These are phyloP conservation scores for Penicillium sp. DNA, from an alignment of 2,329 filamentous ascomycete species.

Conservation along the genomic window DNA sequence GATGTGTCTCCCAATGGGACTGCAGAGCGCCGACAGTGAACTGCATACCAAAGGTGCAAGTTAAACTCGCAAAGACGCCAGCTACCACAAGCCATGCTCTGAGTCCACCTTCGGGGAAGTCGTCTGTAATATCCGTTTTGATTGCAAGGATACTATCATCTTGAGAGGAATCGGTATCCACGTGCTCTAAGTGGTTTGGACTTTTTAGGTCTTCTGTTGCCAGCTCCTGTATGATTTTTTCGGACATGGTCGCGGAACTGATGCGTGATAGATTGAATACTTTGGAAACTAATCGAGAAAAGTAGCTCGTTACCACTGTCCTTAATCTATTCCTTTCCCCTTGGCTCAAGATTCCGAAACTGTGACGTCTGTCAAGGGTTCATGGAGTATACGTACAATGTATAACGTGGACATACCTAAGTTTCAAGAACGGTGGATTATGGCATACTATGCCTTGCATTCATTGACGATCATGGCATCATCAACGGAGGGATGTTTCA, in stretches of 20 bases:
- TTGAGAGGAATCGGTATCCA: background rate
- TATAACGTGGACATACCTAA: background rate
- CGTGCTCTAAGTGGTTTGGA: background rate
- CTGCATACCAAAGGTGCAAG: conserved; percentile 26
- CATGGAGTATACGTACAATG: background rate
- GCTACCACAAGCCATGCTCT: conserved; percentile 5
- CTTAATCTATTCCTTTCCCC: background rate
- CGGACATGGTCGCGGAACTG: background rate
- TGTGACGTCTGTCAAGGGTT: background rate
- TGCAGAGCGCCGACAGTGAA: conserved; percentile 48
- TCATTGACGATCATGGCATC: background rate
- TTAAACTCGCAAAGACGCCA: background rate
- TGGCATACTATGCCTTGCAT: background rate
- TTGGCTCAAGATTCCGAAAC: background rate
- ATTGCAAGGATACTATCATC: background rate
- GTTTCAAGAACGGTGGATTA: background rate
- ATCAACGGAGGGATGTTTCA: background rate
- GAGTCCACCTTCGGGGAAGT: conserved; percentile 2
- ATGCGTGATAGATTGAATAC: background rate
- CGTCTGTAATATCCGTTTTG: background rate
- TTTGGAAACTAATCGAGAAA: background rate
- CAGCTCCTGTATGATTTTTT: background rate
- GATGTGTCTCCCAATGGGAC: conserved; percentile 47
- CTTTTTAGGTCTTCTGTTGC: background rate
- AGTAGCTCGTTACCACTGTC: background rate